These are phyloP conservation scores for Colletotrichum brevisporum DNA, from an alignment of 2,329 filamentous ascomycete genomes.

Conservation along the genomic window DNA sequence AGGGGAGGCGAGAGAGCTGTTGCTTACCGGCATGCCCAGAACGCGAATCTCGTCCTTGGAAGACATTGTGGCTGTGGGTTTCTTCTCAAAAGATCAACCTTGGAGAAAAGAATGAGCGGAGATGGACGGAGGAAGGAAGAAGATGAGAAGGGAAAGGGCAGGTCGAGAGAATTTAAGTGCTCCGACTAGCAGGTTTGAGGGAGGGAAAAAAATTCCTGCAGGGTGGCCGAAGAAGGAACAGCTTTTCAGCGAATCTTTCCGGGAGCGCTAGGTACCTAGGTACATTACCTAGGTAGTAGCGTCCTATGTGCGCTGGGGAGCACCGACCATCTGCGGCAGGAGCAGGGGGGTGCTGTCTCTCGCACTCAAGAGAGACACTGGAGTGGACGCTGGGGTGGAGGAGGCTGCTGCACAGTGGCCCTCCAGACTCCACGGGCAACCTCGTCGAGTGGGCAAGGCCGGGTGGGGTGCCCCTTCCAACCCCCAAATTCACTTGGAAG, in stretches of 20 bases:
- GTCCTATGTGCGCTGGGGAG: slow-evolving; percentile 4
- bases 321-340: slow-evolving; percentile 38
- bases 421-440: slow-evolving; percentile 21
- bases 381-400: slow-evolving; percentile 44
- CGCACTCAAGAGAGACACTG: slow-evolving; percentile 1
- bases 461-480: slow-evolving; percentile 35
- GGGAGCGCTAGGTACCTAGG: slow-evolving; percentile 45
- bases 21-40: slow-evolving; percentile 78
- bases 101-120: slow-evolving; percentile 74
- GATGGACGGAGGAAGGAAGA: slow-evolving; percentile 62
- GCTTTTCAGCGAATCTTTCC: slow-evolving; percentile 71
- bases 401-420: slow-evolving; percentile 15
- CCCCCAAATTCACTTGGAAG: slow-evolving; percentile 37
- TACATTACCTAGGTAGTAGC: too few relatives aligned
- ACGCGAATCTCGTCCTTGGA: slow-evolving; percentile 65
- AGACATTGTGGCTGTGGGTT: slow-evolving; percentile 66
- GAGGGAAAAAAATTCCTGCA: slow-evolving; percentile 67
- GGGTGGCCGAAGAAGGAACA: slow-evolving; percentile 54
- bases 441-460: slow-evolving; percentile 18
- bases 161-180: slow-evolving; percentile 43
- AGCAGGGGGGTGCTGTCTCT: slow-evolving; percentile 13
- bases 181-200: slow-evolving; percentile 61
- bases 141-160: slow-evolving; percentile 57
- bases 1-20: slow-evolving; percentile 29
- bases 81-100: slow-evolving; percentile 59